Conservation (phyloP, 2,329 filamentous ascomycete species). For the Colletotrichum paranaense region DNA sequence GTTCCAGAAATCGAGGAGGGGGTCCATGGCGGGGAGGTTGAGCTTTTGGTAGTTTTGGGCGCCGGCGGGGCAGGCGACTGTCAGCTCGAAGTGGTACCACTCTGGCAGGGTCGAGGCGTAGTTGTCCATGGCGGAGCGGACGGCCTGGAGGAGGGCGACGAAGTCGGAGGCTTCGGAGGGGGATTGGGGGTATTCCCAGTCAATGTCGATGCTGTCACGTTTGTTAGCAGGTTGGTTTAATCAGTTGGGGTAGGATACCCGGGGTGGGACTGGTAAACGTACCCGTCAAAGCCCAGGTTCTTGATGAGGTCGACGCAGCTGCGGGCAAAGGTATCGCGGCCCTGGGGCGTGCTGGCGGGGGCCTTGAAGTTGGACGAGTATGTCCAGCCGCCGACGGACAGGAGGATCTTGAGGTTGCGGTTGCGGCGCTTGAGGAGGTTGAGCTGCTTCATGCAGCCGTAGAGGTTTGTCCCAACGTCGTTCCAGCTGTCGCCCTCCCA, state of each 20-base stretch:
- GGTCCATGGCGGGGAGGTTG: slow-evolving; percentile 73
- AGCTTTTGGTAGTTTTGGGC: slow-evolving; percentile 71
- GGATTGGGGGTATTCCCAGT: slow-evolving; percentile 75
- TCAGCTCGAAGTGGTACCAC: slow-evolving; percentile 70
- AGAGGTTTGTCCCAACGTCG: slow-evolving; percentile 81
- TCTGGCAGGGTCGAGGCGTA: slow-evolving; percentile 60
- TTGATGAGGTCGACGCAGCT: slow-evolving; percentile 81
- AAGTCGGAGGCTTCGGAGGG: slow-evolving; percentile 65
- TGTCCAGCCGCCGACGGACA: slow-evolving; percentile 94
- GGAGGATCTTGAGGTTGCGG: slow-evolving; percentile 84
- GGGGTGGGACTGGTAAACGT: neutral
- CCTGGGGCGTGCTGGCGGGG: slow-evolving; percentile 77
- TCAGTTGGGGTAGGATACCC: neutral
- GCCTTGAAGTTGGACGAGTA: slow-evolving; percentile 86
- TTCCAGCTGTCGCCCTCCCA: slow-evolving; percentile 78
- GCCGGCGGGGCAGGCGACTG: slow-evolving; percentile 73
- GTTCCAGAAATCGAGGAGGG: slow-evolving; percentile 79
- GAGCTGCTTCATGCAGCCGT: slow-evolving; percentile 90
- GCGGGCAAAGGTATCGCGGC: slow-evolving; percentile 78
- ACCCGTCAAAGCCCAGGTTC: slow-evolving; percentile 81
- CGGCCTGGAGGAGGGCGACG: slow-evolving; percentile 68
- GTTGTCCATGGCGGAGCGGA: slow-evolving; percentile 67
- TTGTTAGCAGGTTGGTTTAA: neutral
- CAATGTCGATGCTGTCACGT: slow-evolving; percentile 63
- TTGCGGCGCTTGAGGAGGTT: slow-evolving; percentile 85